Base-by-base conservation (phyloP, 108 stramenopile genomes). In the Nitzschia sp. region DNA sequence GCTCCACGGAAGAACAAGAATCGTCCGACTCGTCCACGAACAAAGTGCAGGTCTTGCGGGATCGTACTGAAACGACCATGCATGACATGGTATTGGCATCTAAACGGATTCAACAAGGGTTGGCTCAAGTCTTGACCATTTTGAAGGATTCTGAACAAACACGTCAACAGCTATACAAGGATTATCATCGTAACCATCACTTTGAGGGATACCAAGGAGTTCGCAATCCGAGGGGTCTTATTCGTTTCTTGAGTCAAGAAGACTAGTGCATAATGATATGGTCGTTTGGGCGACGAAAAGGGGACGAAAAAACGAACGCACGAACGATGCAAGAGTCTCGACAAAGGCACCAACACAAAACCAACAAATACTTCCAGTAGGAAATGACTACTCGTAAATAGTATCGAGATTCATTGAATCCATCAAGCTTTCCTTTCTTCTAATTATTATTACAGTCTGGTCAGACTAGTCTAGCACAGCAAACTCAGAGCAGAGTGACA, bases 11-110 rank as follows among this genome's bases (percentile, higher is more conserved):
- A 0, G 31, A 36, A 0, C 46, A 67, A 57, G 1, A 25, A 25
- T 21, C 27, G 19, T 22, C 53, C 26, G n/a, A 45, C 44, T 66
- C 41, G 8, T 5, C 34, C 15, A 72, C 57, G 56, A 23, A 65
- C 33, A 30, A 9, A 13, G 48, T n/a, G 48, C 16, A 8, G 21
- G 16, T 45, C 25, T 48, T 72, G 41, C 54, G 76, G 53, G 46
- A 53, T 8, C 28, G 62, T 58, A 60, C 75, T 28, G 61, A 75
- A 2, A 21, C 60, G 15, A 67, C 72, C 0, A 38, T 80, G 19
- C 45, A 81, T 50, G 78, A 79, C n/a, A 77, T 85, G 25, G 63
- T 63, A n/a, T 35, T 72, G 38, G 76, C 80, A 23, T 65, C 80
- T 17, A 62, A 27, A 45, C 54, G 80, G 22, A 82, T 85, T 50